Conservation (phyloP, 768 basidiomycete genomes). For the Macrolepiota albuminosa region DNA sequence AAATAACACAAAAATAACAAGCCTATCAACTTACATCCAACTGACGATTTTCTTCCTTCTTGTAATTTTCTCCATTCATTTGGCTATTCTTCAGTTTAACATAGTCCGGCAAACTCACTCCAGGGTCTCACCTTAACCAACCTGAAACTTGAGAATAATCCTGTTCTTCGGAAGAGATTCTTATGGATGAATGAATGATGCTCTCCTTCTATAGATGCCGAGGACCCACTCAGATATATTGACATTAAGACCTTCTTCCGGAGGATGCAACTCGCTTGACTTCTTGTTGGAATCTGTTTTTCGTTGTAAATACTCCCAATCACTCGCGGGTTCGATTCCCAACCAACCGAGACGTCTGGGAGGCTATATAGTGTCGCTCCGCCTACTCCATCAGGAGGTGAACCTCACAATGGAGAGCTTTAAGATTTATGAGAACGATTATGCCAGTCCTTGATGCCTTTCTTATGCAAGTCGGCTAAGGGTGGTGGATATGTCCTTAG, state of each 20-base stretch:
- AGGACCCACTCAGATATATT: neutral
- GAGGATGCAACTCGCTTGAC: neutral
- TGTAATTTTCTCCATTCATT: no score
- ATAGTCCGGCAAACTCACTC: no score
- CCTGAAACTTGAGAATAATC: no score
- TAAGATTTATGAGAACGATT: neutral
- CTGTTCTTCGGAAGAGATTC: no score
- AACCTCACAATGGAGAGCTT: neutral
- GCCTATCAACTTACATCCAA: no score
- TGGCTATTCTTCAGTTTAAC: no score
- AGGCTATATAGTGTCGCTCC: neutral
- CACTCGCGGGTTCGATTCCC: neutral
- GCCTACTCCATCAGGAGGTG: neutral
- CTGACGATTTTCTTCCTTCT: no score
- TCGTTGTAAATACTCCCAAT: neutral
- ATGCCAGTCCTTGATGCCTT: slow-evolving; percentile 2
- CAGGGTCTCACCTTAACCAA: no score
- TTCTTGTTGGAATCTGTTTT: neutral
- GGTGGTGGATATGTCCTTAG: slow-evolving; percentile 29
- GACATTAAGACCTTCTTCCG: no score
- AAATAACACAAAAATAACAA: no score
- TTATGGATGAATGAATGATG: neutral
- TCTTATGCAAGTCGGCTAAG: slow-evolving; percentile 26
- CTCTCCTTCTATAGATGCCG: neutral
- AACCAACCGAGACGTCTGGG: neutral